Evolutionary conservation across 2,329 filamentous ascomycete species (phyloP), one percentile per base, ranked within the genome.

Genomic region (Aspergillus versicolor): DNA sequence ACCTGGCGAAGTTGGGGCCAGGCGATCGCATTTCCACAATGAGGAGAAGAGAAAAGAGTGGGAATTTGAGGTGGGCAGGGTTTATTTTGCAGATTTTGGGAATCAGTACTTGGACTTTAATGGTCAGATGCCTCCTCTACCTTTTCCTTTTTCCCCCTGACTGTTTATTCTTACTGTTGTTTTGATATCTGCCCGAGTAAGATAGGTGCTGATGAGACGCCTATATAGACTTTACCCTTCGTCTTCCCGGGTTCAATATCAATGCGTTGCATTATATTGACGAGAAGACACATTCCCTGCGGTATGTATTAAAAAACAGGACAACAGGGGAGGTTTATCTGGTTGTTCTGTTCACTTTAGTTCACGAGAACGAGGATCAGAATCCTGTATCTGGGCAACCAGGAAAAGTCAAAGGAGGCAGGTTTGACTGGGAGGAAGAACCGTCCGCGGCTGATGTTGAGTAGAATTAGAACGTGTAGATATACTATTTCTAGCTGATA

Each of bases 61-160:
- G 68, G 77, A 75, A 11, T 89, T 88, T 69, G 84, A 88, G 66
- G 77, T 78, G 49, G 86, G 84, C 0, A 77, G 85, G 61, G 75
- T 80, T 56, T 89, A 89, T 74, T 75, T 79, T 58, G 82, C 80
- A 61, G 87, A 90, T 71, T 97, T 99, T 74, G 96, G 88, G 74
- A 97, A 97, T 72, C 89, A 90, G 2, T 97, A 96, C 74, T 75
- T 99, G 45, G 91, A 96, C 73, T 97, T 97, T 72, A 88, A 87
- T 68, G 83, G 83, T 84, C 63, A 72, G 68, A 53, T 52, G 45
- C 22, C 1, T 11, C n/a, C 44, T 12, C 50, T 30, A 11, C 9
- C 4, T 30, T 30, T 21, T 4, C 3, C 21, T 21, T 21, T 21
- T 21, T 21, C 17, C 21, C 3, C 2, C 21, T 21, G 21, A 4